These are phyloP conservation scores for Labyrinthula sp. DNA, from an alignment of 352 stramenopile species.

Conservation along the genomic window DNA sequence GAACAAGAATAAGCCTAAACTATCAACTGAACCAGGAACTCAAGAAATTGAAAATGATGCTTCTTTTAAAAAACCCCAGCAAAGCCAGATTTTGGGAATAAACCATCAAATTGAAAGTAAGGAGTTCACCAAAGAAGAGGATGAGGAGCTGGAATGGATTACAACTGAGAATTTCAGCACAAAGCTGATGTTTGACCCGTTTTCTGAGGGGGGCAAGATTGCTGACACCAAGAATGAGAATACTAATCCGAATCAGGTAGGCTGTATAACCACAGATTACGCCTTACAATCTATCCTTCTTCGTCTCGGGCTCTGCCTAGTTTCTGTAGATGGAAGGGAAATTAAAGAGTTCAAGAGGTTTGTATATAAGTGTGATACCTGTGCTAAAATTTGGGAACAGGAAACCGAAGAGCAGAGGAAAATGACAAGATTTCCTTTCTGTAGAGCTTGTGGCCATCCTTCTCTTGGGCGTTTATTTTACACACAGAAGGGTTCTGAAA, in stretches of 20 bases:
- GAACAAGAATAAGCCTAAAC: too few species aligned
- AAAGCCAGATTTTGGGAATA: too few species aligned
- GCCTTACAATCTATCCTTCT: slow-evolving; percentile 70
- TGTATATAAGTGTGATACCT: slow-evolving; percentile 86
- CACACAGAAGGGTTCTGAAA: slow-evolving; percentile 39
- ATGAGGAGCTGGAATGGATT: too few species aligned
- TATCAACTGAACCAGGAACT: too few species aligned
- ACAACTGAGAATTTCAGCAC: too few species aligned
- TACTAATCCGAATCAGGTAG: slow-evolving; percentile 28
- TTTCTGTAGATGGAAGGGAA: slow-evolving; percentile 48
- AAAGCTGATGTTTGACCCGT: too few species aligned
- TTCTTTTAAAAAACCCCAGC: too few species aligned
- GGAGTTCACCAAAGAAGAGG: too few species aligned
- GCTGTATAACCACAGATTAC: slow-evolving; percentile 64
- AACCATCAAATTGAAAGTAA: too few species aligned
- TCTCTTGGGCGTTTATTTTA: slow-evolving; percentile 65
- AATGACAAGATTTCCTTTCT: too few species aligned
- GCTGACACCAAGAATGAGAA: background rate
- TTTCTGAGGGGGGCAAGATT: too few species aligned
- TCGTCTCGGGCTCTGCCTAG: slow-evolving; percentile 54
- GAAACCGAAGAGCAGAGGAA: slow-evolving; percentile 64
- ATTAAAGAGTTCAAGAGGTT: slow-evolving; percentile 59
- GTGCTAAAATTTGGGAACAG: slow-evolving; percentile 56
- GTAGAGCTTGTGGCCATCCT: slow-evolving; percentile 77
- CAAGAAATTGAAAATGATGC: too few species aligned